phyloP scores from a whole-genome alignment of 2,329 filamentous ascomycete species.

The Fusarium odoratissimum region DNA sequence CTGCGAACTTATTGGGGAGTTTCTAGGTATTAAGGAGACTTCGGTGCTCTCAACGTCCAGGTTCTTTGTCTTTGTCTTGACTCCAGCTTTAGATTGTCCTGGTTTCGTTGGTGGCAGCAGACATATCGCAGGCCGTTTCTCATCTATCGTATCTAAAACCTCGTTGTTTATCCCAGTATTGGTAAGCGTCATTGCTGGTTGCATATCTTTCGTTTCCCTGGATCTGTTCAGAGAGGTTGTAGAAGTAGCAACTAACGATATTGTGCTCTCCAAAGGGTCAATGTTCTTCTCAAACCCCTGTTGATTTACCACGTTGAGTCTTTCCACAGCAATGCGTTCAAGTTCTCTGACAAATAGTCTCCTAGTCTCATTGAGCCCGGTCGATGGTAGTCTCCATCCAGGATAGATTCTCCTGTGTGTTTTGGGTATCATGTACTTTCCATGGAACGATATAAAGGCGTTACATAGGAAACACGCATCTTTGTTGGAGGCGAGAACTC shows the following conservation, averaged over 20 bases:
- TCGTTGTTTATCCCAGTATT: not conserved
- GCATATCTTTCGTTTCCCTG: not conserved
- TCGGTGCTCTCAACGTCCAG: not conserved
- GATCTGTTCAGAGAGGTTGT: not conserved
- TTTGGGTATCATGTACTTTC: constrained; percentile 9
- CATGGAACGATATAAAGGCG: constrained; percentile 19
- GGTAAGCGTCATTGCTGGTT: not conserved
- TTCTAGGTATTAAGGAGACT: not conserved
- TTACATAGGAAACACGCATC: constrained; percentile 40
- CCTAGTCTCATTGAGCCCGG: not conserved
- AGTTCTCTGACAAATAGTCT: constrained; percentile 5
- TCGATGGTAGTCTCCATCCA: constrained; percentile 25
- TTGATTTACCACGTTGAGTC: not conserved
- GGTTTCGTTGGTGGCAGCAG: no score
- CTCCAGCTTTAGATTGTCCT: not conserved
- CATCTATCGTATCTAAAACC: not conserved
- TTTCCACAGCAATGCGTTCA: constrained; percentile 1
- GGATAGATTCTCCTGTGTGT: constrained; percentile 38
- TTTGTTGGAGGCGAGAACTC: constrained; percentile 38
- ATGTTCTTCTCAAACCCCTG: not conserved
- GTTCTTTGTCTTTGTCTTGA: not conserved
- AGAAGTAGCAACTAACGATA: not conserved
- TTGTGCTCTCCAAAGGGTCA: constrained; percentile 16
- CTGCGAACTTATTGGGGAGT: not conserved
- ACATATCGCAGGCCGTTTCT: not conserved